Base-by-base conservation (phyloP, 306 rosid species). In the Prunus mongolica region DNA sequence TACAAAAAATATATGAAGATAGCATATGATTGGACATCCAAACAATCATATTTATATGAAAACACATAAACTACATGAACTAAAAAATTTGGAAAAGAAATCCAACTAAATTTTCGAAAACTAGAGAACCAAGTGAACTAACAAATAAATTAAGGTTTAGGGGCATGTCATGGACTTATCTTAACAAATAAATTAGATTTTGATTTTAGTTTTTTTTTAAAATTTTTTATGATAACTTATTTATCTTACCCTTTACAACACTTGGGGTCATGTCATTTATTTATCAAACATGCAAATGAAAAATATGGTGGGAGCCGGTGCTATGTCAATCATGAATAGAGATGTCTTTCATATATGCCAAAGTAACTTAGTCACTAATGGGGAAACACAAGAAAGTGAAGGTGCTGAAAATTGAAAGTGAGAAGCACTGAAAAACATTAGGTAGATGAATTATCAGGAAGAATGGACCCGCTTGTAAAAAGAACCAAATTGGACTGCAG, bases 401-500 rank as follows among this genome's bases (percentile, higher is more conserved):
- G 41, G 72, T 38, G 78, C 73, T 56, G 34, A 77, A 78, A 50
- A 70, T 71, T 18, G 66, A 38, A 27, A 64, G 41, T 22, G 74
- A 20, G 75, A 57, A 76, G 76, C 63, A 69, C 47, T 38, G 50
- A 69, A 58, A 72, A 64, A 49, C 9, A 47, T 61, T 62, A 76
- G 49, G 67, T 71, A 76, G 87, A 73, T 67, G 65, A 78, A 73
- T 69, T 47, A 66, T 47, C 75, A 78, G 77, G 65, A 25, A 67
- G 73, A 77, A 64, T 2, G 80, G 75, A 77, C 96, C 85, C 85
- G 92, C 98, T 96, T 91, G 97, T 92, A 76, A 94, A 94, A 78
- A 94, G 93, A 87, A 94, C 97, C 96, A 94, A 80, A 88, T 94
- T 95, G 41, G 96, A 95, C 96, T 94, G 97, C 98, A 89, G 4